Base-by-base conservation (phyloP, 345 rosid genomes). In the Melaleuca quinquenervia region DNA sequence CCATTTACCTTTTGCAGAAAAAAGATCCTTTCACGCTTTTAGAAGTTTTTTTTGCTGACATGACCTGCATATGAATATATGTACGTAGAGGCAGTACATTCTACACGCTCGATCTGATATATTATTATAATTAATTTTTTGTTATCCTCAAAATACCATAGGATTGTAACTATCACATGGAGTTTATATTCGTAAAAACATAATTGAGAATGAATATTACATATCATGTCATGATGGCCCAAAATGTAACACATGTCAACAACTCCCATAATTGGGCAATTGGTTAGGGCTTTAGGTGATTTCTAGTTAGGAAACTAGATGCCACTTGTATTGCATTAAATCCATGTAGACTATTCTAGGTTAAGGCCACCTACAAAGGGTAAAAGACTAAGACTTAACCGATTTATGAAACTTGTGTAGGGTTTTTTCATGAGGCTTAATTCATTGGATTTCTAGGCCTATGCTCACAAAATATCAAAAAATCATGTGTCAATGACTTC, bases 321-420 rank as follows among this genome's bases (percentile, higher is more conserved):
- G 80, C 48, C 7, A 18, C 48, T 70, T 2, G 13, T 18, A 36
- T 70, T 24, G 1, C 13, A 70, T 3, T 22, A 18, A 44, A 64
- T 8, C 29, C 41, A 3, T 2, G 11, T 1, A 64, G 21, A 64
- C 12, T 16, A 10, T 36, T 32, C 11, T 32, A 5, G 5, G 21
- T 70, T 36, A 70, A 7, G 48, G 11, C 20, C 20, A 64, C 44
- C 7, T 18, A 7, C 26, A 36, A 5, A 36, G 1, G 16, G 12
- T 0, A 7, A 36, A 70, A 70, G 48, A 2, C 22, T 5, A 8
- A 5, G 36, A 7, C 3, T 70, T 0, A 70, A 36, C 26, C 9
- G 1, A 20, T 70, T 70, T 26, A 36, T 70, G 80, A 8, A 12
- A 70, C 18, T 70, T 70, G 80, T 24, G n/a, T n/a, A n/a, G 36